Evolutionary conservation across 2,329 filamentous ascomycete species (phyloP), one percentile per base, ranked within the genome.

Genomic region (Teratosphaeriaceae sp.): DNA sequence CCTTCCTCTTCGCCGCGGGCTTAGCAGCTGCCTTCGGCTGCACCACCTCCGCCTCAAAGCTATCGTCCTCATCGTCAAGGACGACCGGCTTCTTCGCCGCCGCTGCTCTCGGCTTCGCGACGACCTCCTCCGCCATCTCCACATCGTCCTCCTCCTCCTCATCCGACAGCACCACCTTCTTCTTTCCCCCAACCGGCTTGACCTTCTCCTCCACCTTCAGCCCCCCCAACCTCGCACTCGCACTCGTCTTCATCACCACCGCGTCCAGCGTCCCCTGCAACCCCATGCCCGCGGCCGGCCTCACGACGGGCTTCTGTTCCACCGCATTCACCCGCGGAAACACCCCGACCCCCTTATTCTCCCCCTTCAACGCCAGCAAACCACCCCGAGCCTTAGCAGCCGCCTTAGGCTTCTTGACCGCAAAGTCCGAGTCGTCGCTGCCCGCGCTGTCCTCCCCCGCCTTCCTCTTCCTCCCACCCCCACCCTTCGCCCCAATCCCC

Each of bases 401-500:
- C 8, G 51, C 54, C 52, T 62, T 63, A 3, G 59, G 50, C 58
- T 75, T 78, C 48, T 72, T 58, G 38, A 68, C 72, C 43, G 66
- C 74, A 49, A 78, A 80, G 49, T 76, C 78, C 47, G 73, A 73
- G 51, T 76, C 73, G 9, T 67, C 67, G 45, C 73, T 73, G 48
- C 58, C 5, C 34, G 65, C 52, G 34, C 48, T 53, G 42, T 61
- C 67, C 16, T 63, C 64, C 33, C 48, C 53, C 16, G 61, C 63
- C 45, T 60, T 60, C 50, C 72, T 72, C 69, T 84, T 83, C 60
- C 73, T 79, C n/a, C n/a, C n/a, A 30, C 60, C 55, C 31, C 65
- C 67, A 31, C 65, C 67, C 38, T 73, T 72, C 45, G 73, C 77
- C 44, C 76, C 79, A 38, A 80, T 79, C 54, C 79, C 79, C 46